These are phyloP conservation scores for Chaetomium tenue DNA, from an alignment of 495 filamentous ascomycete genomes.

Conservation along the genomic window DNA sequence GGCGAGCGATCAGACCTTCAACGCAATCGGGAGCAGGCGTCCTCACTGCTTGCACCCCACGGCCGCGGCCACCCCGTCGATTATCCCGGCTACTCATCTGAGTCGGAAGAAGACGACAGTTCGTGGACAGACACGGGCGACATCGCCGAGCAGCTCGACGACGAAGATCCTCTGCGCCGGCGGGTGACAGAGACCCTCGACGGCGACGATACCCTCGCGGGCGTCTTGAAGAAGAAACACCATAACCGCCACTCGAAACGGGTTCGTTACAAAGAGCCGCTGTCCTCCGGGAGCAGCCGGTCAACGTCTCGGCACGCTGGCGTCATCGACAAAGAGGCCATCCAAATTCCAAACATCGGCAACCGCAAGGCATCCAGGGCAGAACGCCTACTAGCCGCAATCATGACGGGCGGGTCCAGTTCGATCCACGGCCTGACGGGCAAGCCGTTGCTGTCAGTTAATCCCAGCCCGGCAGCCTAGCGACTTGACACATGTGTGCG, in stretches of 20 bases:
- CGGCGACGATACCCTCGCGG: slow-evolving; percentile 56
- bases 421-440: slow-evolving; percentile 89
- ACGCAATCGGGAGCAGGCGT: slow-evolving; percentile 34
- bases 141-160: slow-evolving; percentile 82
- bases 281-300: slow-evolving; percentile 26
- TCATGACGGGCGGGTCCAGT: slow-evolving; percentile 78
- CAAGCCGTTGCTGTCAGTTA: slow-evolving; percentile 82
- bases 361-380: slow-evolving; percentile 59
- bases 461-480: not conserved
- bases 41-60: slow-evolving; percentile 44
- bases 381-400: slow-evolving; percentile 67
- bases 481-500: not conserved
- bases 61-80: slow-evolving; percentile 35
- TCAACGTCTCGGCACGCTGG: slow-evolving; percentile 33
- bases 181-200: slow-evolving; percentile 62
- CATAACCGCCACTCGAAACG: slow-evolving; percentile 37
- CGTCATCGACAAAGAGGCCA: slow-evolving; percentile 72
- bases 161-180: slow-evolving; percentile 73
- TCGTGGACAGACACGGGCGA: slow-evolving; percentile 95
- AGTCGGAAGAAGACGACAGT: slow-evolving; percentile 46
- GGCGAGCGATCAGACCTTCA: slow-evolving; percentile 32
- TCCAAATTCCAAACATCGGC: slow-evolving; percentile 70
- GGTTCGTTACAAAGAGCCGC: slow-evolving; percentile 47
- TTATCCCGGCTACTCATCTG: slow-evolving; percentile 30
- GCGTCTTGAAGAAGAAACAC: slow-evolving; percentile 45